These are phyloP conservation scores for Tricladium varicosporioides DNA, from an alignment of 2,329 filamentous ascomycete species.

Conservation along the genomic window DNA sequence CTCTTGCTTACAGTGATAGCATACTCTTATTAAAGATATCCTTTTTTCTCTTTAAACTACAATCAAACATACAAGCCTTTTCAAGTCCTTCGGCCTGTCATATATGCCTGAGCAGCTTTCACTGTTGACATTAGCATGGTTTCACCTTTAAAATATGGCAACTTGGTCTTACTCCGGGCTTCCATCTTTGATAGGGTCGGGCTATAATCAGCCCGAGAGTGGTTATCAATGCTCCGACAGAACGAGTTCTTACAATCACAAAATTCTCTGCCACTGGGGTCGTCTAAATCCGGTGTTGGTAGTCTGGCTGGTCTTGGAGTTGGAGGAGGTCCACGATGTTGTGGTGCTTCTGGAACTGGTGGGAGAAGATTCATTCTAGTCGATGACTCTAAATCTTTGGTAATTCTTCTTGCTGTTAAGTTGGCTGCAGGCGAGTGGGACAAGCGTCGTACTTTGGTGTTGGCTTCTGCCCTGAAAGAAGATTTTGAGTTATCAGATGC, in stretches of 20 bases:
- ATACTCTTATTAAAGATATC: not conserved
- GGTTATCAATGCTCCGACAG: not conserved
- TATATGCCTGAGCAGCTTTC: constrained; percentile 8
- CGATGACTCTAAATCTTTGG: not conserved
- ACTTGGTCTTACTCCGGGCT: constrained; percentile 3
- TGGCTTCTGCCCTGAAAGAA: too few relatives aligned
- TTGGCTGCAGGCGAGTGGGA: not conserved
- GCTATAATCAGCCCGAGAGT: not conserved
- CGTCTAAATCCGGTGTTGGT: constrained; percentile 12
- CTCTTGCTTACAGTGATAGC: not conserved
- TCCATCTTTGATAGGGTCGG: constrained; percentile 1
- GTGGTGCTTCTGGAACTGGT: constrained; percentile 1
- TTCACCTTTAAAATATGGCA: not conserved
- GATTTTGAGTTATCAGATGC: too few relatives aligned
- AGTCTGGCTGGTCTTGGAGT: constrained; percentile 8
- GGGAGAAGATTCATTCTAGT: not conserved
- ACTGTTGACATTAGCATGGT: constrained; percentile 7
- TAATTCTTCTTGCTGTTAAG: constrained; percentile 1
- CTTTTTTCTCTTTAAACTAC: not conserved
- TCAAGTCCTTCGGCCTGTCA: constrained; percentile 1
- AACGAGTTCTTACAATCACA: constrained; percentile 6
- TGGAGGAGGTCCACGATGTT: constrained; percentile 4
- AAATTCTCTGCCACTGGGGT: constrained; percentile 4
- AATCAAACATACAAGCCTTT: not conserved
- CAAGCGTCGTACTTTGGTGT: too few relatives aligned